Base-by-base conservation (phyloP, 129 eudicot genomes). In the Saposhnikovia divaricata region DNA sequence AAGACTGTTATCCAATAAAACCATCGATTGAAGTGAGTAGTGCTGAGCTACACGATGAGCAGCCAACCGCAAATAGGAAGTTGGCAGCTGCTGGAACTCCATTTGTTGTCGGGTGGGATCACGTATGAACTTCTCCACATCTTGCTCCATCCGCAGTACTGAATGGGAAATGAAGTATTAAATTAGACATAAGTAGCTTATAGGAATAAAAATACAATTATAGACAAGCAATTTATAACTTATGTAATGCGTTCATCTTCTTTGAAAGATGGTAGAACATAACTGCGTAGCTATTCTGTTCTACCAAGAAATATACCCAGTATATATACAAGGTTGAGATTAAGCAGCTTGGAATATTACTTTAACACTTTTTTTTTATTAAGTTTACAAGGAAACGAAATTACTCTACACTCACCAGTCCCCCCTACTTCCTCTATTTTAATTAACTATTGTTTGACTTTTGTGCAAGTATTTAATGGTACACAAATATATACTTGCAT, bases 41-140 rank as follows among this genome's bases (percentile, higher is more conserved):
- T 95, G 99, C 72, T 95, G 99, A 50, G 99, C 99, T 38, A 95
- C 91, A 79, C 97, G 99, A 85, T 95, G 99, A 59, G 97, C 99
- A 79, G 99, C 99, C 84, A 92, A 82, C 43, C 99, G 86, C 70
- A 92, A 82, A 84, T 95, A 95, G n/a, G 99, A 95, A 76, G 97
- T 95, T 10, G 97, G 99, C 69, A 92, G 88, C 85, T 95, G 99
- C 34, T 90, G 93, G 83, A 92, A 90, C 87, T 95, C 99, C 94
- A 90, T 85, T 78, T 95, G 96, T 76, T 95, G 96, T 75, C 86
- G 91, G 46, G 85, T 85, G 23, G 96, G 96, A 85, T 95, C 99
- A 63, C 84, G 91, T 9, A 95, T 85, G 82, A 95, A 95, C 87
- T 89, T 92, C 83, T 92, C 94, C 48, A 95, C 92, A 76, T 95